phyloP scores from a whole-genome alignment of 306 rosid species.

The Boehmeria nivea region DNA sequence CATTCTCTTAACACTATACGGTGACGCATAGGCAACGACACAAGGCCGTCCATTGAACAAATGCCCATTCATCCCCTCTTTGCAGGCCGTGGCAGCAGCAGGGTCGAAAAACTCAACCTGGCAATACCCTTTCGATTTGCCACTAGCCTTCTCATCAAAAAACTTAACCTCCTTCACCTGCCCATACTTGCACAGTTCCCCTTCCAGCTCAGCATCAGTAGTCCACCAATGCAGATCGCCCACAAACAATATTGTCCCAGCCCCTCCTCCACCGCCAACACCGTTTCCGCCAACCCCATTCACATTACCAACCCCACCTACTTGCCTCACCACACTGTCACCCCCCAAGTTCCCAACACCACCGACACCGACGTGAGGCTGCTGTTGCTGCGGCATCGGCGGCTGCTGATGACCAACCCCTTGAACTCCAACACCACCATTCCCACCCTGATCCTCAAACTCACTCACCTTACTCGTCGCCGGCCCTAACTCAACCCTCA shows the following conservation, averaged over 20 bases:
- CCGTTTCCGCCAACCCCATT: slow-evolving; percentile 34
- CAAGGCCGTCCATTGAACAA: slow-evolving; percentile 82
- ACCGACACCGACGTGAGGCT: slow-evolving; percentile 34
- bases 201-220: slow-evolving; percentile 85
- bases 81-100: slow-evolving; percentile 60
- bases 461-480: slow-evolving; percentile 44
- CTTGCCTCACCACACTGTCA: slow-evolving; percentile 62
- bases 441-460: slow-evolving; percentile 56
- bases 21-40: slow-evolving; percentile 80
- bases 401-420: slow-evolving; percentile 44
- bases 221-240: slow-evolving; percentile 99
- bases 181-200: slow-evolving; percentile 77
- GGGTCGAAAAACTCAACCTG: slow-evolving; percentile 90
- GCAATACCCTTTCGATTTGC: slow-evolving; percentile 94
- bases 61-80: slow-evolving; percentile 90
- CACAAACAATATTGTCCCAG: slow-evolving; percentile 73
- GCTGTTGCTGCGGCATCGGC: slow-evolving; percentile 23
- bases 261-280: slow-evolving; percentile 38
- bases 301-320: slow-evolving; percentile 29
- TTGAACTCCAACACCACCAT: slow-evolving; percentile 28
- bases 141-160: slow-evolving; percentile 96
- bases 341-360: slow-evolving; percentile 42
- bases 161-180: slow-evolving; percentile 88
- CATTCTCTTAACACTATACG: slow-evolving; percentile 84
- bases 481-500: slow-evolving; percentile 80